Conservation (phyloP, 306 rosid species). For the Rosa multiflora region DNA sequence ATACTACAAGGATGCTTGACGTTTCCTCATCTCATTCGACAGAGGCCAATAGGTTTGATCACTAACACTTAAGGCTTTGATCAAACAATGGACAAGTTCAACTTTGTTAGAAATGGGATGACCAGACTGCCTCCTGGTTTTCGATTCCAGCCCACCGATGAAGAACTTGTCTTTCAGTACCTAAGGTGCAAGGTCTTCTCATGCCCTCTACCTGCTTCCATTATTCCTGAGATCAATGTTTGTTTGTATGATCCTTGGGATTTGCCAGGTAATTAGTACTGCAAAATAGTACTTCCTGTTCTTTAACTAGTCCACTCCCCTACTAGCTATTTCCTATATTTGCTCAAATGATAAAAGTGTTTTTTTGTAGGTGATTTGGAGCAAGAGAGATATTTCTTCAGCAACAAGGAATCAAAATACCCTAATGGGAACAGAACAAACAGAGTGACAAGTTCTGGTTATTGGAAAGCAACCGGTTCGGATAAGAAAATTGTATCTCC, state of each 20-base stretch:
- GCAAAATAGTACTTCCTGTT: background rate
- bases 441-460: conserved; percentile 67
- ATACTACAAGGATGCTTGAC: conserved; percentile 21
- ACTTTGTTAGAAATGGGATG: conserved; percentile 52
- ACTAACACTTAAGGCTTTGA: background rate
- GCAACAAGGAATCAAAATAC: conserved; percentile 57
- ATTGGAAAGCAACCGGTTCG: conserved; percentile 82
- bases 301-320: background rate
- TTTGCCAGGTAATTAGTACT: conserved; percentile 52
- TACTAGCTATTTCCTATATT: background rate
- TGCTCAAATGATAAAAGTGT: background rate
- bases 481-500: conserved; percentile 61
- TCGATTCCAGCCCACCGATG: conserved; percentile 94
- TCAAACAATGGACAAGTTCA: conserved; percentile 48
- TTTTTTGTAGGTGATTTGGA: conserved; percentile 41
- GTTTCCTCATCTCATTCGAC: background rate
- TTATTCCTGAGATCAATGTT: conserved; percentile 75
- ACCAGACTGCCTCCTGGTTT: conserved; percentile 90
- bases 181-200: conserved; percentile 71
- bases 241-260: conserved; percentile 87
- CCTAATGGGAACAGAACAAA: conserved; percentile 60
- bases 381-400: conserved; percentile 71
- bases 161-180: conserved; percentile 83
- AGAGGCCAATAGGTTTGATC: conserved; percentile 7
- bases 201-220: conserved; percentile 72